phyloP scores from a whole-genome alignment of 139 green algal species.

The Tetratostichococcus sp. region DNA sequence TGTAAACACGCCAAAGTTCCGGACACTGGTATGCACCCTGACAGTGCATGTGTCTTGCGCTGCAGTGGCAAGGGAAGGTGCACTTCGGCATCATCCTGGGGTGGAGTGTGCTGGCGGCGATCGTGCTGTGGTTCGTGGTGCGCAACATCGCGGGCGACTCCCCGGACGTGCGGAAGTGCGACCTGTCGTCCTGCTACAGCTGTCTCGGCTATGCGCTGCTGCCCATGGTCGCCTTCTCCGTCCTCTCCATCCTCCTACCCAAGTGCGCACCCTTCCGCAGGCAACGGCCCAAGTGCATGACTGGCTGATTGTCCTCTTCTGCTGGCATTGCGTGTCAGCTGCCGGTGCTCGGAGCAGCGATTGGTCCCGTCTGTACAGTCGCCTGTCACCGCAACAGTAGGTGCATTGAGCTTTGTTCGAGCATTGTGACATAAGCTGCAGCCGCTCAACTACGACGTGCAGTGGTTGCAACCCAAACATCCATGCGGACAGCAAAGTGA shows the following conservation, averaged over 20 bases:
- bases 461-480: too few species aligned
- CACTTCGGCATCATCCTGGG: slow-evolving; percentile 94
- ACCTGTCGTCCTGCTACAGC: slow-evolving; percentile 64
- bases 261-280: not conserved
- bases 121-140: slow-evolving; percentile 67
- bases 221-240: slow-evolving; percentile 68
- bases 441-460: too few species aligned
- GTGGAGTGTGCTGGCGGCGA: slow-evolving; percentile 79
- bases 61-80: slow-evolving; percentile 64
- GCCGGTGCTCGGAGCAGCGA: too few species aligned
- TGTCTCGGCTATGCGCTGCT: slow-evolving; percentile 85
- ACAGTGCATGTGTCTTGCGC: not conserved
- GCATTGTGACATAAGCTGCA: too few species aligned
- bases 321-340: too few species aligned
- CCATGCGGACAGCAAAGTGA: too few species aligned
- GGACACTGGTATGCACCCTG: not conserved
- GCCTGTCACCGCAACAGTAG: too few species aligned
- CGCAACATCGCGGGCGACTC: slow-evolving; percentile 35
- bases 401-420: too few species aligned
- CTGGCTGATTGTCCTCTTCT: too few species aligned
- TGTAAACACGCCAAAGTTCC: too few species aligned
- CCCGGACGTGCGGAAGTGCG: slow-evolving; percentile 46
- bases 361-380: too few species aligned
- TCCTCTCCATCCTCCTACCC: slow-evolving; percentile 38
- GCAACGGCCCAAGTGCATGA: not conserved